phyloP scores from a whole-genome alignment of 129 eudicot genomes.

The Flaveria trinervia region DNA sequence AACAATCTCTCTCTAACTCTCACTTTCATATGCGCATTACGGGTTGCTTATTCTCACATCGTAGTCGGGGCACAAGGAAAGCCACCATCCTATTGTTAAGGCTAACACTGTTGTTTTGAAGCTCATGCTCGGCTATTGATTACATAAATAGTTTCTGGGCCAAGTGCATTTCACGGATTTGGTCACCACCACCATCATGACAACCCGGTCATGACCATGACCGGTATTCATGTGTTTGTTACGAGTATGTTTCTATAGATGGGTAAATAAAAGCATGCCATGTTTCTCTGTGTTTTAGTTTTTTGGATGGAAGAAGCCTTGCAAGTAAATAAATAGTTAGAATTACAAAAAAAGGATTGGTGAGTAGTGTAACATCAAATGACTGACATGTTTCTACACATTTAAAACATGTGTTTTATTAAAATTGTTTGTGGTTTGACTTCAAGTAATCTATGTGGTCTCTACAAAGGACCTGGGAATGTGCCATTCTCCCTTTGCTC shows the following conservation, averaged over 20 bases:
- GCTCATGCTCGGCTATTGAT: too few relatives aligned
- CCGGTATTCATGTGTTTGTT: not conserved
- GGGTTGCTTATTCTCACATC: too few relatives aligned
- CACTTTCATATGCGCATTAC: too few relatives aligned
- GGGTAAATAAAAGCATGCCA: not conserved
- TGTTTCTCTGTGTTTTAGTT: not conserved
- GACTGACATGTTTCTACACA: conserved; percentile 25
- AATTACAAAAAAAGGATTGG: conserved; percentile 2
- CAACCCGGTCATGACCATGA: not conserved
- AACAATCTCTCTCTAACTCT: too few relatives aligned
- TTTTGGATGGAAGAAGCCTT: not conserved
- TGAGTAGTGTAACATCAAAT: conserved; percentile 6
- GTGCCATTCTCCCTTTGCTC: conserved; percentile 86
- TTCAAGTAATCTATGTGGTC: not conserved
- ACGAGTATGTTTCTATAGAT: not conserved
- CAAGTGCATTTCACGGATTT: too few relatives aligned
- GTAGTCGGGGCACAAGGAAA: too few relatives aligned
- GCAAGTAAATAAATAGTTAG: not conserved
- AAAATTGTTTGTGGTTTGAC: conserved; percentile 7
- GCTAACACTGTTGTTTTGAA: too few relatives aligned
- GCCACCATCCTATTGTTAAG: too few relatives aligned
- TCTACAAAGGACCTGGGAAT: conserved; percentile 83
- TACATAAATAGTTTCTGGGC: too few relatives aligned
- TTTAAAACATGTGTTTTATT: conserved; percentile 25
- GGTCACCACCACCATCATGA: not conserved